Base-by-base conservation (phyloP, 2,329 filamentous ascomycete genomes). In the Exophiala calicioides region DNA sequence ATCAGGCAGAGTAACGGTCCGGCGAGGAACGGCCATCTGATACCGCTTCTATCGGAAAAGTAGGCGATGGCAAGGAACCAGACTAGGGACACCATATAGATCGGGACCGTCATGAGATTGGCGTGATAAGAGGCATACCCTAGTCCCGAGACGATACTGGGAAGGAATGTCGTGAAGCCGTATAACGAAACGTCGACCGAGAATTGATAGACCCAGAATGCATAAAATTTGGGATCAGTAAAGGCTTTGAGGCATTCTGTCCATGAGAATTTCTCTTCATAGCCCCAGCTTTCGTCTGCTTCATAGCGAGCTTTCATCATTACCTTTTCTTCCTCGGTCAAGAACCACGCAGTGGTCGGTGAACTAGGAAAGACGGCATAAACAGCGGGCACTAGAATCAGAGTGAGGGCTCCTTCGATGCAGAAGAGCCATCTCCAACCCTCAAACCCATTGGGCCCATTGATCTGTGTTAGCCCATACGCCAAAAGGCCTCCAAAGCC, bases 381-480 rank as follows among this genome's bases (percentile, higher is more conserved):
- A 10, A 71, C 66, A 2, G 66, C 26, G 4, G 66, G 30, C 2
- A 69, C 70, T 1, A 75, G 62, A 3, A 69, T 20, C 3, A 72
- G 60, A 0, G 73, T 75, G 2, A 71, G 54, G 1, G 74, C 54
- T 1, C 74, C 74, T 52, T 77, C 74, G 8, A 76, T 1, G 83
- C 82, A 1, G 73, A 79, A 54, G 85, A 72, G 46, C 74, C 73
- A 75, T 9, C 34, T 29, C 73, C 73, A 76, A 30, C 71, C 72
- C 7, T 62, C 64, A 35, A 67, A 69, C 5, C 68, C 68, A 5
- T 65, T 69, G 4, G 72, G 62, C 1, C 75, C 75, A 38, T 74
- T 68, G 69, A 78, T 75, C 60, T 72, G 69, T 60, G 67, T 67
- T 21, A 78, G 75, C 2, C 60, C 74, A 51, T 66, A 76, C 1